Percentiles rank a stretch among this genome's conserved stretches.
Evolutionary conservation across 495 filamentous ascomycete species (phyloP).

Genomic region (Penicillium turbatum): DNA sequence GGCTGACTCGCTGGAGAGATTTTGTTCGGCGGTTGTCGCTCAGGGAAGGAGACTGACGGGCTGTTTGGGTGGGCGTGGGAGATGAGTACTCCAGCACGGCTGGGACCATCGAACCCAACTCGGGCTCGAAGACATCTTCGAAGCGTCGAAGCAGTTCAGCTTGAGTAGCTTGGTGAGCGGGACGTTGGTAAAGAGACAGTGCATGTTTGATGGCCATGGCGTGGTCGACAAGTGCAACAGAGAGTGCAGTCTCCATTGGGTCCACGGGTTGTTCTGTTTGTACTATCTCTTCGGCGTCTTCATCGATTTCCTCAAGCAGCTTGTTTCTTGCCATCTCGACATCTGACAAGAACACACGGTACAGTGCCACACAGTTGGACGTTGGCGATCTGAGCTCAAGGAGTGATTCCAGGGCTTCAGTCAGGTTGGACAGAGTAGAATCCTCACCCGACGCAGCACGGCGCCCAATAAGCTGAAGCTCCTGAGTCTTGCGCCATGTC

Average conservation of each 20-base stretch:
- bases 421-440: constrained; percentile 56
- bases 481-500: constrained; percentile 85
- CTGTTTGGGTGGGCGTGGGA: constrained; percentile 22
- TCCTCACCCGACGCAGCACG: constrained; percentile 71
- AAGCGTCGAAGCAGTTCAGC: constrained; percentile 49
- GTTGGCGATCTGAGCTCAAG: constrained; percentile 61
- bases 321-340: constrained; percentile 41
- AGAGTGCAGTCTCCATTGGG: constrained; percentile 76
- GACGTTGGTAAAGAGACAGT: constrained; percentile 60
- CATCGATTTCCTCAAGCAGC: constrained; percentile 43
- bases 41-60: constrained; percentile 22
- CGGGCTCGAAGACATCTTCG: constrained; percentile 49
- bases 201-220: constrained; percentile 81
- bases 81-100: constrained; percentile 24
- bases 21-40: constrained; percentile 24
- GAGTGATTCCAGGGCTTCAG: constrained; percentile 68
- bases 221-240: constrained; percentile 83
- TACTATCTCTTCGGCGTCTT: constrained; percentile 46
- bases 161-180: constrained; percentile 56
- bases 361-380: constrained; percentile 64
- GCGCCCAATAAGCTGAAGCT: constrained; percentile 71
- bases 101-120: constrained; percentile 27
- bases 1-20: constrained; percentile 32
- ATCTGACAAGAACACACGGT: constrained; percentile 65
- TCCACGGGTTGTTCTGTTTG: constrained; percentile 44